phyloP scores from a whole-genome alignment of 2,329 filamentous ascomycete species.

The Colletotrichum tofieldiae region DNA sequence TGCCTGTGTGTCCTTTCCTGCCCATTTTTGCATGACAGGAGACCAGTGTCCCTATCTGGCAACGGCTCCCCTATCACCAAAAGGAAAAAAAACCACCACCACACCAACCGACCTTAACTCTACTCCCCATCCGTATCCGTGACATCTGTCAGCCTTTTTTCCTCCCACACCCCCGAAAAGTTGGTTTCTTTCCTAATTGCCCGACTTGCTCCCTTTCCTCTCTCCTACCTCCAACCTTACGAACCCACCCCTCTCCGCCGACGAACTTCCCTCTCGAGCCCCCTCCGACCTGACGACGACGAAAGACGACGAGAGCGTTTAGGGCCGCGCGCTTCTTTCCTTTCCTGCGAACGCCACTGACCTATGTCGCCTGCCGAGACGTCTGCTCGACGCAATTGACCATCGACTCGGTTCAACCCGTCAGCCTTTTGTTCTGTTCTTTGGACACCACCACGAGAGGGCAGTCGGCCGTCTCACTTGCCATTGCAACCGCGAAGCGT shows the following conservation, averaged over 20 bases:
- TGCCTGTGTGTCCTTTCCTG: slow-evolving; percentile 1
- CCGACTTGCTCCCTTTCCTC: slow-evolving; percentile 26
- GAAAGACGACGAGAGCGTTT: slow-evolving; percentile 17
- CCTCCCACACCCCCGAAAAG: slow-evolving; percentile 35
- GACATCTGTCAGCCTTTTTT: slow-evolving; percentile 42
- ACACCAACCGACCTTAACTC: slow-evolving; percentile 17
- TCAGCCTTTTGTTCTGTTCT: slow-evolving; percentile 27
- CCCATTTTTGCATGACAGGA: slow-evolving; percentile 21
- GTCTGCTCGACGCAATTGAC: slow-evolving; percentile 24
- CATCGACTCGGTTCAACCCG: slow-evolving; percentile 22
- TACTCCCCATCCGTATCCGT: slow-evolving; percentile 25
- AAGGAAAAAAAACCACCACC: not conserved
- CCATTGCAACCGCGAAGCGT: slow-evolving; percentile 17
- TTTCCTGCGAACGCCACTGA: slow-evolving; percentile 29
- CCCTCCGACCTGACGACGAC: slow-evolving; percentile 25
- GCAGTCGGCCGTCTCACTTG: slow-evolving; percentile 2
- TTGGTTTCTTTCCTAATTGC: slow-evolving; percentile 20
- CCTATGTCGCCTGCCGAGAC: slow-evolving; percentile 40
- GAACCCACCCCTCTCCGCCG: slow-evolving; percentile 19
- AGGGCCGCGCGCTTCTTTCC: slow-evolving; percentile 8
- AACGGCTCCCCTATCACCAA: slow-evolving; percentile 15
- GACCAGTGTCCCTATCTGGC: slow-evolving; percentile 26
- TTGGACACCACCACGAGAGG: slow-evolving; percentile 4
- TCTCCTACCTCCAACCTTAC: slow-evolving; percentile 3
- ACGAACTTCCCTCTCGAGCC: slow-evolving; percentile 20